Percentiles rank a stretch among this genome's conserved stretches.
Conservation (phyloP, 2,329 filamentous ascomycete genomes). For the Pyrenochaeta sp. region DNA sequence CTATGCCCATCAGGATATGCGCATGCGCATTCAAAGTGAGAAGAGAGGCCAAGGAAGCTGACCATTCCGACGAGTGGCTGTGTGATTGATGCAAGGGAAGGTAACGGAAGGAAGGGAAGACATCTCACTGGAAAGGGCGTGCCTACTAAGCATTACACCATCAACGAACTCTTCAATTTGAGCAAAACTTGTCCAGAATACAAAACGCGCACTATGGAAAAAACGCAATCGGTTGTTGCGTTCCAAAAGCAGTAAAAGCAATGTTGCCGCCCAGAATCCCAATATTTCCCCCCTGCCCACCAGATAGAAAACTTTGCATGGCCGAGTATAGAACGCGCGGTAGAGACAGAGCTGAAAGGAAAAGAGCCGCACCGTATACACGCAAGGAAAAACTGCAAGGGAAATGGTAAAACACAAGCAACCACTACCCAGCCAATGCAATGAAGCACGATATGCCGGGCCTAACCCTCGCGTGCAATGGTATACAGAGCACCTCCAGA, state of each 20-base stretch:
- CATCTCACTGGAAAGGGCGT: too few relatives aligned
- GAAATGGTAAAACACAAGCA: constrained; percentile 29
- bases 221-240: constrained; percentile 11
- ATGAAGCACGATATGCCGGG: constrained; percentile 28
- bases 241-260: constrained; percentile 20
- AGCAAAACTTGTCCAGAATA: constrained; percentile 9
- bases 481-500: constrained; percentile 34
- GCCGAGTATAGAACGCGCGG: constrained; percentile 3
- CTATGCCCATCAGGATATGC: too few relatives aligned
- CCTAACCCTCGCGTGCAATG: constrained; percentile 29
- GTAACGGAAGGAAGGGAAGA: too few relatives aligned
- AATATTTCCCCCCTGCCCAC: constrained; percentile 7
- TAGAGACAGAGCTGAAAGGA: constrained; percentile 25
- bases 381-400: constrained; percentile 10
- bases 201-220: constrained; percentile 7
- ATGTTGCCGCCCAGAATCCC: constrained; percentile 18
- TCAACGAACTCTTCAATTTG: constrained; percentile 20
- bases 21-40: too few relatives aligned
- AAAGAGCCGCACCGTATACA: constrained; percentile 12
- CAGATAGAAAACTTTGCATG: not conserved
- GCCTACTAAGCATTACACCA: constrained; percentile 16
- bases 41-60: too few relatives aligned
- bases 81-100: too few relatives aligned
- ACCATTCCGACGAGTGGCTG: too few relatives aligned
- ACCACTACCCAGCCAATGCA: constrained; percentile 34